Evolutionary conservation across 306 rosid species (phyloP).

Genomic region (Crotalaria pallida): DNA sequence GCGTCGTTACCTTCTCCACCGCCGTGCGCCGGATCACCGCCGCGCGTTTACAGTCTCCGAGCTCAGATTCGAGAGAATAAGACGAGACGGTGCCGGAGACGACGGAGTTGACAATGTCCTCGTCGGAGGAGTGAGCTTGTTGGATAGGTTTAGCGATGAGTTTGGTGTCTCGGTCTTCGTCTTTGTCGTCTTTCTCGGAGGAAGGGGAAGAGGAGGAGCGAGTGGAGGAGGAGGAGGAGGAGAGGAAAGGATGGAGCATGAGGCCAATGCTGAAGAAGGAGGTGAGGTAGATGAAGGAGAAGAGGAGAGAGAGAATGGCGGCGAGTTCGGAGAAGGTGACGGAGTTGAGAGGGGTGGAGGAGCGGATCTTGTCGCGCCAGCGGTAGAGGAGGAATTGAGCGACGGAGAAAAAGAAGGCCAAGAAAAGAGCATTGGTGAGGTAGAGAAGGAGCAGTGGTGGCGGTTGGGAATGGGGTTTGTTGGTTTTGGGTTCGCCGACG

Average conservation of each 20-base stretch:
- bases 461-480: too few species aligned
- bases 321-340: conserved; percentile 59
- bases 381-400: conserved; percentile 70
- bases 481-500: conserved; percentile 17
- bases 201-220: conserved; percentile 49
- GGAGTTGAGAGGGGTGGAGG: conserved; percentile 72
- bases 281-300: conserved; percentile 69
- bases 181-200: conserved; percentile 33
- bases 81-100: conserved; percentile 58
- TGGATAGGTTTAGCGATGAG: too few species aligned
- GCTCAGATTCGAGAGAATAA: conserved; percentile 59
- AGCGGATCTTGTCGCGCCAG: conserved; percentile 89
- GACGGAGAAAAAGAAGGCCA: conserved; percentile 71
- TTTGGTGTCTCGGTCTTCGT: too few species aligned
- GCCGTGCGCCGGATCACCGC: conserved; percentile 63
- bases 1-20: conserved; percentile 49
- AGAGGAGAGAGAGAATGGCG: conserved; percentile 54
- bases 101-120: conserved; percentile 51
- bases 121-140: conserved; percentile 38
- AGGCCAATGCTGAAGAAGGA: conserved; percentile 81
- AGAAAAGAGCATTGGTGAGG: conserved; percentile 58
- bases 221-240: conserved; percentile 4
- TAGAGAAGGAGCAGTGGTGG: not conserved
- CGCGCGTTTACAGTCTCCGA: conserved; percentile 61
- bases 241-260: conserved; percentile 42